Conservation (phyloP, 257 asterid species). For the Salvia hispanica region DNA sequence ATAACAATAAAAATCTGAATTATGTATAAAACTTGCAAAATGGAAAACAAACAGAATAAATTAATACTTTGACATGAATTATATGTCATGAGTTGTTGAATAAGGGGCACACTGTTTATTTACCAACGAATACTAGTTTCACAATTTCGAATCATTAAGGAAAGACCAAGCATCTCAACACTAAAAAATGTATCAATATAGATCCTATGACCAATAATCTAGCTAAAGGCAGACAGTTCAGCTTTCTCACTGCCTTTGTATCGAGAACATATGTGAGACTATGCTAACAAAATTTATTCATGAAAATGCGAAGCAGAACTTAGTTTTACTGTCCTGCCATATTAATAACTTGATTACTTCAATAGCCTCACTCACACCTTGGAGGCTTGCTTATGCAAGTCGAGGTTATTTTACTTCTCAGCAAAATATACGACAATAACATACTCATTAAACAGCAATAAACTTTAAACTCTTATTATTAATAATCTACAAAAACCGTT, state of each 20-base stretch:
- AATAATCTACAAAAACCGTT: no score
- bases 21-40: background rate
- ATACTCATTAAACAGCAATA: no score
- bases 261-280: background rate
- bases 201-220: constrained; percentile 8
- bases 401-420: background rate
- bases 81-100: background rate
- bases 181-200: constrained; percentile 1
- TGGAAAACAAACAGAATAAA: background rate
- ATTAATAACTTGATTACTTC: no score
- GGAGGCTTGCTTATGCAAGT: no score
- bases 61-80: background rate
- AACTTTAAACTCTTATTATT: no score
- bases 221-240: background rate
- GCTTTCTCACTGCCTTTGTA: background rate
- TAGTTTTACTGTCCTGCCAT: no score
- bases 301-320: no score
- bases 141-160: background rate
- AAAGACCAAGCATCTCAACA: background rate
- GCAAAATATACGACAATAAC: background rate
- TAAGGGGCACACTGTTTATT: constrained; percentile 1
- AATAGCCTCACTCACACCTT: no score
- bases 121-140: background rate
- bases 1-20: background rate
- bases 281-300: background rate